Conservation (phyloP, 2,329 filamentous ascomycete species). For the Septoria linicola region DNA sequence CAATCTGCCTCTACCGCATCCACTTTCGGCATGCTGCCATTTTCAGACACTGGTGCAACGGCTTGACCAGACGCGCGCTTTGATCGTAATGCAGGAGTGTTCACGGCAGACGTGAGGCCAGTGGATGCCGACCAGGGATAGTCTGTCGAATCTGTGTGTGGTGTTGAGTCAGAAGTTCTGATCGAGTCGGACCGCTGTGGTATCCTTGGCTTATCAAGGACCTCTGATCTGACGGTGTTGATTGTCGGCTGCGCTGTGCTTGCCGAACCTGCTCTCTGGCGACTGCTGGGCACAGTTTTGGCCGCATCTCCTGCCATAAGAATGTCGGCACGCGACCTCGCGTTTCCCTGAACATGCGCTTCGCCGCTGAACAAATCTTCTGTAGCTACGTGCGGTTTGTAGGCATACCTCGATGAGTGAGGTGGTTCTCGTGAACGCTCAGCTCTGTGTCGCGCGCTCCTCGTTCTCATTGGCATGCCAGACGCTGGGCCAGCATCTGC, state of each 20-base stretch:
- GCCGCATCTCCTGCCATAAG: constrained; percentile 26
- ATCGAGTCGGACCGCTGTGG: constrained; percentile 29
- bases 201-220: constrained; percentile 33
- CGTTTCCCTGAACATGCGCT: constrained; percentile 14
- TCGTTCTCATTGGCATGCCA: constrained; percentile 13
- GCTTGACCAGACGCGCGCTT: constrained; percentile 43
- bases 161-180: constrained; percentile 41
- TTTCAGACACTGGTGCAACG: constrained; percentile 29
- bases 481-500: constrained; percentile 8
- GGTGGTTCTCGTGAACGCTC: constrained; percentile 13
- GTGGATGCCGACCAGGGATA: constrained; percentile 43
- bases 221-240: constrained; percentile 35
- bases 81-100: constrained; percentile 42
- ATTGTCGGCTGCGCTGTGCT: constrained; percentile 30
- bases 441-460: constrained; percentile 14
- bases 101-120: constrained; percentile 43
- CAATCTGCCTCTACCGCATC: constrained; percentile 44
- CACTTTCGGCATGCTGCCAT: constrained; percentile 35
- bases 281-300: constrained; percentile 21
- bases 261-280: constrained; percentile 15
- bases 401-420: constrained; percentile 22
- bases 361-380: constrained; percentile 29
- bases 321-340: constrained; percentile 32
- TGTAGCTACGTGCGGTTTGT: constrained; percentile 15
- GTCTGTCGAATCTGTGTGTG: constrained; percentile 44